phyloP scores from a whole-genome alignment of 2,329 filamentous ascomycete genomes.

The Trichoderma brevicompactum region DNA sequence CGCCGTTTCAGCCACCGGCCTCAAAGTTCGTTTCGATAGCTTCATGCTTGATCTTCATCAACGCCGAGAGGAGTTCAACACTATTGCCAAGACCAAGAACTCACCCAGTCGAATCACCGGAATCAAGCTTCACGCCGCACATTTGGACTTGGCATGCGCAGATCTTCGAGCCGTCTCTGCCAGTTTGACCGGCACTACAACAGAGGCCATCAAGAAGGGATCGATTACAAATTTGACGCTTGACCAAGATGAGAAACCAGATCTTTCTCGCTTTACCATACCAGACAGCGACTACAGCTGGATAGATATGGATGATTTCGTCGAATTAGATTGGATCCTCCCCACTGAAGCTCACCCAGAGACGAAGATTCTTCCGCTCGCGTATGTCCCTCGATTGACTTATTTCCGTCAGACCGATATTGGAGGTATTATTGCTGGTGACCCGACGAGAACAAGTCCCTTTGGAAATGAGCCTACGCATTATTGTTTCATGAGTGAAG shows the following conservation, averaged over 20 bases:
- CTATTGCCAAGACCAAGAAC: conserved; percentile 74
- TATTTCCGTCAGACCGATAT: conserved; percentile 98
- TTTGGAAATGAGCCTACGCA: conserved; percentile 95
- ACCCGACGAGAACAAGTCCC: conserved; percentile 79
- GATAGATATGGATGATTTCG: conserved; percentile 99
- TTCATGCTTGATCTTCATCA: conserved; percentile 98
- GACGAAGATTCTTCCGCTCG: conserved; percentile 91
- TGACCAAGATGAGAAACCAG: conserved; percentile 63
- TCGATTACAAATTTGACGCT: conserved; percentile 56
- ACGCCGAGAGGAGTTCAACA: conserved; percentile 87
- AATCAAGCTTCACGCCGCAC: conserved; percentile 94
- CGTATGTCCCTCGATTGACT: conserved; percentile 90
- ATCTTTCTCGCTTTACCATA: conserved; percentile 89
- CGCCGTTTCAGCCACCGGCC: conserved; percentile 86
- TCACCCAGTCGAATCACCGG: conserved; percentile 81
- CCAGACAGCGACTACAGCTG: conserved; percentile 94
- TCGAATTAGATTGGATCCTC: conserved; percentile 95
- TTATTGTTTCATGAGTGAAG: conserved; percentile 90
- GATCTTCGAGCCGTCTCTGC: conserved; percentile 94
- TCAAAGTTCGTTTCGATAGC: conserved; percentile 94
- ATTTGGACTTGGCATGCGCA: conserved; percentile 87
- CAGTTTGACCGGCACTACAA: conserved; percentile 78
- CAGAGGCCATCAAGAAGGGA: conserved; percentile 72
- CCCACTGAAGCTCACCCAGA: conserved; percentile 88
- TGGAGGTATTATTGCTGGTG: conserved; percentile 75